A percentile compares a stretch with the other conserved stretches of the same genome.
These are phyloP conservation scores for Alternaria novae-zelandiae DNA, from an alignment of 2,329 filamentous ascomycete genomes.

Conservation along the genomic window DNA sequence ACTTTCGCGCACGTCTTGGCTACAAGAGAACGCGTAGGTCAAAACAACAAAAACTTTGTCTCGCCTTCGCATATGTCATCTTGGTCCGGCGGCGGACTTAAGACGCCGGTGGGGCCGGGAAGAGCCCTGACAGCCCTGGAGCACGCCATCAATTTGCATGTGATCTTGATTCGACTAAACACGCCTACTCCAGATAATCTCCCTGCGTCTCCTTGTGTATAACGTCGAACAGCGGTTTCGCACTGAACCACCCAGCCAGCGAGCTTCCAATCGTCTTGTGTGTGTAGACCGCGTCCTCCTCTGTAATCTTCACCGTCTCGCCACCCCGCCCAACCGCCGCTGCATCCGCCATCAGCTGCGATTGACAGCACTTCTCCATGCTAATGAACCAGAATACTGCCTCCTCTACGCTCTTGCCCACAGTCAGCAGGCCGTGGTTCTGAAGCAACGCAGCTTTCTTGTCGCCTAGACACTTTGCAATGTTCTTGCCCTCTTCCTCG, in stretches of 20 bases:
- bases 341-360: conserved; percentile 61
- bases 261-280: conserved; percentile 69
- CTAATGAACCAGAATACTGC: conserved; percentile 62
- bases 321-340: conserved; percentile 67
- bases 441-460: conserved; percentile 61
- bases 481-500: conserved; percentile 60
- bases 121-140: not conserved
- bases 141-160: not conserved
- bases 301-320: conserved; percentile 69
- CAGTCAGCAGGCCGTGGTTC: conserved; percentile 61
- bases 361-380: conserved; percentile 61
- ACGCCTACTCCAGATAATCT: conserved; percentile 58
- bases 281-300: conserved; percentile 72
- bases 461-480: conserved; percentile 55
- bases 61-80: not conserved
- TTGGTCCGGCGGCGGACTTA: not conserved
- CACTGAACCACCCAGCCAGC: conserved; percentile 70
- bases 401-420: conserved; percentile 58
- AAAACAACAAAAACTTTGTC: conserved; percentile 2
- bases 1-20: conserved; percentile 19
- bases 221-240: conserved; percentile 74
- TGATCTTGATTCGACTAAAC: not conserved
- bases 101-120: not conserved
- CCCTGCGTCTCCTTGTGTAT: conserved; percentile 67
- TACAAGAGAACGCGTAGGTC: not conserved